A percentile compares a stretch with the other conserved stretches of the same genome.
These are phyloP conservation scores for Podila verticillata DNA, from an alignment of 192 early-diverging fungal genomes.

Conservation along the genomic window DNA sequence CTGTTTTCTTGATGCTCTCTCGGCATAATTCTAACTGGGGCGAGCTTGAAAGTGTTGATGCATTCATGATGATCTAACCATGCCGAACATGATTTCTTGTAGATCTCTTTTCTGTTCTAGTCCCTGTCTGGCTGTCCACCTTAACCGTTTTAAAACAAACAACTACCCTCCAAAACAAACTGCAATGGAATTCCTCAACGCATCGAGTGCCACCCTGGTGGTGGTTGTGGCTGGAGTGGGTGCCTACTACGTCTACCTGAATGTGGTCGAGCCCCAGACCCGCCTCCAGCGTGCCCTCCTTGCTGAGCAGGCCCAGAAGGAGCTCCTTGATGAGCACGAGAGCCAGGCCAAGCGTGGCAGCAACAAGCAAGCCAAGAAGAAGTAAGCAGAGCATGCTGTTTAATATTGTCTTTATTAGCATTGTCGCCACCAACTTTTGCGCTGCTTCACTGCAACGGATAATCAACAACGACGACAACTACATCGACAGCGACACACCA, in stretches of 20 bases:
- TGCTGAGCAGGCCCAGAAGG: conserved; percentile 45
- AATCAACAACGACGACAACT: no score
- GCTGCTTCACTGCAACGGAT: no score
- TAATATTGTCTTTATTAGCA: no score
- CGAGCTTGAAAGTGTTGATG: no score
- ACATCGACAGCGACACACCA: no score
- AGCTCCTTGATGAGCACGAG: conserved; percentile 48
- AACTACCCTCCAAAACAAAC: neutral
- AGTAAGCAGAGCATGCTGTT: conserved; percentile 38
- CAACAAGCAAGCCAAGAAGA: conserved; percentile 41
- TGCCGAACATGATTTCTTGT: neutral
- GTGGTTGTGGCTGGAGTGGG: conserved; percentile 11
- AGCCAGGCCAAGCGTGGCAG: conserved; percentile 25
- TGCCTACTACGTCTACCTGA: conserved; percentile 26
- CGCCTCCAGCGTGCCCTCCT: conserved; percentile 29
- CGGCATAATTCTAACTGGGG: no score
- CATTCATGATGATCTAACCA: no score
- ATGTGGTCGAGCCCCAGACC: conserved; percentile 32
- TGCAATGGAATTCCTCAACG: conserved; percentile 35
- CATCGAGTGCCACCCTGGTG: conserved; percentile 11
- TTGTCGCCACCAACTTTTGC: no score
- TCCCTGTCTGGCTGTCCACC: no score
- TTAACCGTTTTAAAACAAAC: neutral
- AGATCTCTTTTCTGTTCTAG: conserved; percentile 3
- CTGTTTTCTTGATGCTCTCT: no score